These are phyloP conservation scores for Paragyromitra xinjiangensis DNA, from an alignment of 495 filamentous ascomycete genomes.

Conservation along the genomic window DNA sequence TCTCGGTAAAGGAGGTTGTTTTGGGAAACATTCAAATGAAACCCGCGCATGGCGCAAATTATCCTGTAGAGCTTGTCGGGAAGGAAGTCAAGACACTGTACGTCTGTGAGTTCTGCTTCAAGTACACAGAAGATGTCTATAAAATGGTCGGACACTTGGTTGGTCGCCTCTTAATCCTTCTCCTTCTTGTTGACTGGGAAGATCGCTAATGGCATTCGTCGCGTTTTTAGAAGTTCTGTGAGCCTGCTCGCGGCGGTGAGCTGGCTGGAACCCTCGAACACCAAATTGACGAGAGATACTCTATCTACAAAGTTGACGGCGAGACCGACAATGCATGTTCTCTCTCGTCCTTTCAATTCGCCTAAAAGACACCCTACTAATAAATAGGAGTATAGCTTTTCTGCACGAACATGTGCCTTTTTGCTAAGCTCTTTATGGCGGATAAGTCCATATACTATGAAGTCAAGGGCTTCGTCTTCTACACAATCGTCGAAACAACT, in stretches of 20 bases:
- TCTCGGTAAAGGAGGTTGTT: constrained; percentile 63
- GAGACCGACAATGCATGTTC: constrained; percentile 74
- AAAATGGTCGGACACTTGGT: constrained; percentile 55
- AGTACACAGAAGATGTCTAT: constrained; percentile 77
- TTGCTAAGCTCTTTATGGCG: constrained; percentile 97
- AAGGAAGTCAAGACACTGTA: constrained; percentile 75
- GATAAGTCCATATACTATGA: constrained; percentile 99
- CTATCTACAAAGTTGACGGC: constrained; percentile 92
- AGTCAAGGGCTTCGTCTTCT: constrained; percentile 93
- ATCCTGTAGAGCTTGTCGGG: constrained; percentile 78
- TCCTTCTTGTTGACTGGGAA: constrained; percentile 47
- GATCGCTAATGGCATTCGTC: constrained; percentile 50
- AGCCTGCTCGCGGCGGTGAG: constrained; percentile 59
- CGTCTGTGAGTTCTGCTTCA: constrained; percentile 93
- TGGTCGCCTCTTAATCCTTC: background rate
- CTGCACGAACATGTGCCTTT: constrained; percentile 93
- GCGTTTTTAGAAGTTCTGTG: constrained; percentile 59
- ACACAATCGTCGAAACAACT: constrained; percentile 76
- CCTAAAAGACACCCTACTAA: too few relatives aligned
- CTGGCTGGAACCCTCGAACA: constrained; percentile 62
- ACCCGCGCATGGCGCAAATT: constrained; percentile 81
- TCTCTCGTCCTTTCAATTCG: constrained; percentile 15
- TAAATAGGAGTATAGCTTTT: constrained; percentile 68
- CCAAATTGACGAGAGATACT: constrained; percentile 65
- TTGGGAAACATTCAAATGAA: constrained; percentile 77